Percentiles rank a stretch among this genome's conserved stretches.
Evolutionary conservation across 2,329 filamentous ascomycete genomes (phyloP).

Genomic region (Pseudodiploospora longispora): DNA sequence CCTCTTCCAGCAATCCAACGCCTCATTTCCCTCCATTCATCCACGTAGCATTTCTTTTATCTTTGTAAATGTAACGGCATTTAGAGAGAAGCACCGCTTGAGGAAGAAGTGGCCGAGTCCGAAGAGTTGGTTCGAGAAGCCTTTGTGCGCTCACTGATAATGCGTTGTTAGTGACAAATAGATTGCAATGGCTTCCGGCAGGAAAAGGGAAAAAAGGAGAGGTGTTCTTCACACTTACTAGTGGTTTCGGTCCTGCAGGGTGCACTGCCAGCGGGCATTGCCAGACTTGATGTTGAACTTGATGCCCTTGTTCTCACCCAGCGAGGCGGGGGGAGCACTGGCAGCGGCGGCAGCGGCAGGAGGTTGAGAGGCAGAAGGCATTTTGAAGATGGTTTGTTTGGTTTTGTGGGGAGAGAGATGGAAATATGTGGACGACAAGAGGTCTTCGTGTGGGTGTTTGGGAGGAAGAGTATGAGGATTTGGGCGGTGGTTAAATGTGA

Average conservation of each 20-base stretch:
- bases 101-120: constrained; percentile 23
- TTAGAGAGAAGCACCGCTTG: no score
- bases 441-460: no score
- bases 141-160: constrained; percentile 32
- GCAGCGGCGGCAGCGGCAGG: constrained; percentile 7
- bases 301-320: constrained; percentile 33
- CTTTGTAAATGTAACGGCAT: no score
- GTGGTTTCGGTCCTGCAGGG: constrained; percentile 33
- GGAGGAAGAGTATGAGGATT: no score
- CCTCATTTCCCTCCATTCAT: no score
- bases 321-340: constrained; percentile 13
- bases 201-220: neutral
- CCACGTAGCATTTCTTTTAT: neutral
- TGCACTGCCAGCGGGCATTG: constrained; percentile 30
- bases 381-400: constrained; percentile 3
- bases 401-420: neutral
- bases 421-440: no score
- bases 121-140: constrained; percentile 26
- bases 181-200: neutral
- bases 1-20: no score
- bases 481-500: no score
- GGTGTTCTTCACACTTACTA: constrained; percentile 29
- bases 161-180: constrained; percentile 5
- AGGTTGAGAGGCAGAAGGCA: constrained; percentile 13
- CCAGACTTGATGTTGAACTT: constrained; percentile 40